Evolutionary conservation across 352 stramenopile species (phyloP).

Genomic region (Phytophthora constricta): DNA sequence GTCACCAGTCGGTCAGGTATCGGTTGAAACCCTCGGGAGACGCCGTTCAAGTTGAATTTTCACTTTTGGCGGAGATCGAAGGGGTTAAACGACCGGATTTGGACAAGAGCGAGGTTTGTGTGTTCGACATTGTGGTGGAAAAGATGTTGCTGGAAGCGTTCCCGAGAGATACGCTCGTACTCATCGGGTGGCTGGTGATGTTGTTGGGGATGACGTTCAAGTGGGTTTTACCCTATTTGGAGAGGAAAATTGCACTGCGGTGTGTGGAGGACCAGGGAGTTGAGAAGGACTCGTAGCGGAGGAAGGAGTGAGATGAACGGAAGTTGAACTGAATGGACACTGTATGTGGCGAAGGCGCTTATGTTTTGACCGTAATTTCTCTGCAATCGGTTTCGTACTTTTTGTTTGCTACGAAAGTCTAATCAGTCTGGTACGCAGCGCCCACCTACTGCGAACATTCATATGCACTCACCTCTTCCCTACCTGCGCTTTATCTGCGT

Average conservation of each 20-base stretch:
- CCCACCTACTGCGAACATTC: no score
- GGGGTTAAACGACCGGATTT: slow-evolving; percentile 55
- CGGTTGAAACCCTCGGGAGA: slow-evolving; percentile 30
- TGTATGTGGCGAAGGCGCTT: no score
- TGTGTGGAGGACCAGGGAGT: slow-evolving; percentile 41
- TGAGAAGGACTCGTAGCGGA: slow-evolving; percentile 38
- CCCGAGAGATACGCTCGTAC: slow-evolving; percentile 54
- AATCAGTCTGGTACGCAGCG: slow-evolving; percentile 56
- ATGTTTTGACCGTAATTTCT: no score
- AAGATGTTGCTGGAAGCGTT: slow-evolving; percentile 66
- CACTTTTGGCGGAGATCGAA: slow-evolving; percentile 54
- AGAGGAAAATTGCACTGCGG: slow-evolving; percentile 58
- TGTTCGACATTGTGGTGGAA: slow-evolving; percentile 81
- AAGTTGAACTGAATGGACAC: no score
- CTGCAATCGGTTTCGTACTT: slow-evolving; percentile 64
- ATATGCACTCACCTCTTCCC: no score
- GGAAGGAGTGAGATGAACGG: slow-evolving; percentile 2
- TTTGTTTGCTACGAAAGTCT: slow-evolving; percentile 47
- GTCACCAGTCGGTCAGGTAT: slow-evolving; percentile 31
- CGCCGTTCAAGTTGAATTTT: slow-evolving; percentile 49
- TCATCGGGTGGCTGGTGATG: slow-evolving; percentile 63
- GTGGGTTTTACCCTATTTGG: slow-evolving; percentile 55
- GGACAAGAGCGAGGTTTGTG: slow-evolving; percentile 45
- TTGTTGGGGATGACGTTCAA: slow-evolving; percentile 42
- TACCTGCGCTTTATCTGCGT: not conserved